phyloP scores from a whole-genome alignment of 2,329 filamentous ascomycete species.

The Colletotrichum sp. region DNA sequence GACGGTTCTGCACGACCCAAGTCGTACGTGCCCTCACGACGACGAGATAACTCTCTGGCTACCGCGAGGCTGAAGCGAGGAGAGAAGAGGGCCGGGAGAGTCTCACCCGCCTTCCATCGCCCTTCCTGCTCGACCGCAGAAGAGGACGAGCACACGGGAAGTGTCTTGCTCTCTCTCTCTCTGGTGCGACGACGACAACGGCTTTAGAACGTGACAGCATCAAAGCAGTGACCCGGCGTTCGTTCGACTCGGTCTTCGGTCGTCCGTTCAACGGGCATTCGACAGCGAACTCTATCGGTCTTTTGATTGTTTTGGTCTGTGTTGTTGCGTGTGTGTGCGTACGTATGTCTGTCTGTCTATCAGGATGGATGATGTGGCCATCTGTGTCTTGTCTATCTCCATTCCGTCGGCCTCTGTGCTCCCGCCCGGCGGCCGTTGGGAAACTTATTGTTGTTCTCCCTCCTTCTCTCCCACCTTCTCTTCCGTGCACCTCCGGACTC shows the following conservation, averaged over 20 bases:
- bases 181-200: neutral
- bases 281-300: neutral
- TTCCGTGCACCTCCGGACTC: neutral
- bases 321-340: neutral
- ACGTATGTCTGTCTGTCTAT: neutral
- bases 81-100: neutral
- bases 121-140: neutral
- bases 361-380: neutral
- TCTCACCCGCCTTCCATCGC: neutral
- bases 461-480: neutral
- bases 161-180: neutral
- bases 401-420: neutral
- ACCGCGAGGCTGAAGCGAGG: neutral
- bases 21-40: neutral
- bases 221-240: neutral
- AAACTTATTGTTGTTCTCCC: neutral
- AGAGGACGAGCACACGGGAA: neutral
- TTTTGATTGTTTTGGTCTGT: neutral
- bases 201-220: neutral
- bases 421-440: neutral
- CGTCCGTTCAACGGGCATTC: constrained; percentile 20
- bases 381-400: neutral
- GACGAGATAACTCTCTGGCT: neutral
- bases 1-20: neutral
- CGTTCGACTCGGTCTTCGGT: constrained; percentile 8